phyloP scores from a whole-genome alignment of 106 monocot species.

The Allium cepa region DNA sequence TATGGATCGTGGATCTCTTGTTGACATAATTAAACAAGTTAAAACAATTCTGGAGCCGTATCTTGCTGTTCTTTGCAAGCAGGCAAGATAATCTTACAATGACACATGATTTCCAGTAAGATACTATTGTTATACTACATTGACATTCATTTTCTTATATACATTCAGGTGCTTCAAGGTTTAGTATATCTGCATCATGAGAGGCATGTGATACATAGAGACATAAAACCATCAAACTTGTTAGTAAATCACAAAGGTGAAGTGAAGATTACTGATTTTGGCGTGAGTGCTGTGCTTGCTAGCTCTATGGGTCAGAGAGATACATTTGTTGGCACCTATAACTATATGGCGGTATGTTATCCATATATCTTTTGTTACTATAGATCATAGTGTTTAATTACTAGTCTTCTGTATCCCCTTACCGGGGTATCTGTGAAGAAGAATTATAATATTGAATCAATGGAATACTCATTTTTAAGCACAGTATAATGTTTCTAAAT shows the following conservation, averaged over 20 bases:
- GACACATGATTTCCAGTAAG: not conserved
- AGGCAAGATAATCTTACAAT: conserved; percentile 26
- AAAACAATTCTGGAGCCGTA: conserved; percentile 95
- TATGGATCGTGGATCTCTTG: conserved; percentile 95
- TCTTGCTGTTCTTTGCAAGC: conserved; percentile 90
- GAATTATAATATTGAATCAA: not conserved
- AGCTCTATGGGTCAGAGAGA: conserved; percentile 89
- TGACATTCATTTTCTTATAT: not conserved
- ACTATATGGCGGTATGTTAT: conserved; percentile 82
- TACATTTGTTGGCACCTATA: conserved; percentile 94
- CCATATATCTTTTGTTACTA: not conserved
- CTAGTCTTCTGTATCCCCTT: not conserved
- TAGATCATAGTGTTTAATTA: not conserved
- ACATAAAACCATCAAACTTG: conserved; percentile 86
- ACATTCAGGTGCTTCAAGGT: conserved; percentile 73
- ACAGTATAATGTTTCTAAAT: not conserved
- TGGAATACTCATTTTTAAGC: not conserved
- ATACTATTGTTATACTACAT: not conserved
- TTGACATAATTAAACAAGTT: conserved; percentile 82
- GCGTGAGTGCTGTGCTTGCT: conserved; percentile 87
- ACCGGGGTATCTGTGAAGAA: not conserved
- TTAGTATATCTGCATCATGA: conserved; percentile 88
- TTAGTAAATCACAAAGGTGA: conserved; percentile 82
- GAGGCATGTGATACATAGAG: conserved; percentile 94
- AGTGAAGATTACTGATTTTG: conserved; percentile 92